Base-by-base conservation (phyloP, 176 grass and related monocot species). In the Areca catechu region DNA sequence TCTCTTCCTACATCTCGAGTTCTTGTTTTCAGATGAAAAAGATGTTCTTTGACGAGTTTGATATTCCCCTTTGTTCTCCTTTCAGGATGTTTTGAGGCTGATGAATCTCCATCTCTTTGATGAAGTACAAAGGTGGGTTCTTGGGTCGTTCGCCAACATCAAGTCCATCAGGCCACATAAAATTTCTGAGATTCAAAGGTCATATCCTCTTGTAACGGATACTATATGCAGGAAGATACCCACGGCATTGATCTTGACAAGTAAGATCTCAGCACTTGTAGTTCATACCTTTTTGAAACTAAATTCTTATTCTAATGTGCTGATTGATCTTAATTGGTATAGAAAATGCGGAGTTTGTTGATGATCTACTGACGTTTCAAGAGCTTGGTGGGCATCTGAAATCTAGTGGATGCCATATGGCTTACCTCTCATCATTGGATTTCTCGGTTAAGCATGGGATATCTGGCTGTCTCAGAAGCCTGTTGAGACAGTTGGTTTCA, bases 331-430 rank as follows among this genome's bases (percentile, higher is more conserved):
- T 61, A 57, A 65, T n/a, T 93, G 83, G 61, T 74, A 43, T 69
- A 89, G 90, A 81, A 80, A 95, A 95, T 65, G 86, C 83, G 0
- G 90, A 95, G 68, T 95, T 73, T 68, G 86, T 90, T 49, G 86
- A 95, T 61, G 86, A 90, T 52, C 51, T 86, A 54, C 57, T 61
- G 29, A 90, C 90, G 16, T 95, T 95, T 69, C 75, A 65, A 71
- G 79, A 95, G 65, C 90, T 90, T 5, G 61, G 71, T 0, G 61
- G 48, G 25, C 77, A 89, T 86, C 56, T 95, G 20, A 79, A 84
- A 71, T 80, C 57, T 63, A 83, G 73, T 70, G 69, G 73, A 19
- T 86, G 82, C 63, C 86, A 95, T 55, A 15, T 86, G 21, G 83
- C 83, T 53, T 90, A 79, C 56, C 65, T 90, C 12, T 86, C 82